Evolutionary conservation across 2,329 filamentous ascomycete genomes (phyloP), one percentile per base, ranked within the genome.

Genomic region (Cladosporium sp.): DNA sequence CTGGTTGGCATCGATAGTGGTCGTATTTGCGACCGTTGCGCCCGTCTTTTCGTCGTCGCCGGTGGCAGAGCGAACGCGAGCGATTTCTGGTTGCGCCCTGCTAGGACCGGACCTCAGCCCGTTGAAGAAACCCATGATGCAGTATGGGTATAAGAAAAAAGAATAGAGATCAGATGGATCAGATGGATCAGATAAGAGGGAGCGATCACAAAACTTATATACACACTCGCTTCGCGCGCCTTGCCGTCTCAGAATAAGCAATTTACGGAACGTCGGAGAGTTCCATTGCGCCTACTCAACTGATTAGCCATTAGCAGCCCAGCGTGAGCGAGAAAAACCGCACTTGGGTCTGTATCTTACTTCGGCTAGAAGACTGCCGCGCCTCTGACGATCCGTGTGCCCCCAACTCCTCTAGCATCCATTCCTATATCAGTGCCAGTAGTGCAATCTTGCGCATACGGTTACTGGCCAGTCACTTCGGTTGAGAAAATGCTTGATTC

Each of bases 1-100:
- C 15, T 54, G 52, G n/a, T 50, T 46, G n/a, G 36, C 40, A 13
- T 50, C 32, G 13, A 52, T 35, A 27, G 50, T 25, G 7, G 47
- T 42, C 25, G 39, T 19, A 3, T 43, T 30, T 8, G 25, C 36
- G 25, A 46, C 12, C 7, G 25, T 38, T 16, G 22, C 35, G 22
- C 43, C 43, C 7, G 43, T 30, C 16, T 47, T 47, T 16, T 47
- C 43, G 15, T 16, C 13, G 6, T 32, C 7, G 32, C 7, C 15
- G 3, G 43, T 6, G 8, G 12, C n/a, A 18, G 25, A 32, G 15
- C 30, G 33, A 30, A 16, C 46, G 5, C 27, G 36, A 29, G 22
- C 36, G 33, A 51, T 50, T 27, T 55, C 53, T 25, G 51, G 53
- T 4, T 41, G 32, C 15, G 25, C 43, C 13, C 35, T 27, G 8